Conservation (phyloP, 1,284 basidiomycete genomes). For the Cryptococcus sp. region DNA sequence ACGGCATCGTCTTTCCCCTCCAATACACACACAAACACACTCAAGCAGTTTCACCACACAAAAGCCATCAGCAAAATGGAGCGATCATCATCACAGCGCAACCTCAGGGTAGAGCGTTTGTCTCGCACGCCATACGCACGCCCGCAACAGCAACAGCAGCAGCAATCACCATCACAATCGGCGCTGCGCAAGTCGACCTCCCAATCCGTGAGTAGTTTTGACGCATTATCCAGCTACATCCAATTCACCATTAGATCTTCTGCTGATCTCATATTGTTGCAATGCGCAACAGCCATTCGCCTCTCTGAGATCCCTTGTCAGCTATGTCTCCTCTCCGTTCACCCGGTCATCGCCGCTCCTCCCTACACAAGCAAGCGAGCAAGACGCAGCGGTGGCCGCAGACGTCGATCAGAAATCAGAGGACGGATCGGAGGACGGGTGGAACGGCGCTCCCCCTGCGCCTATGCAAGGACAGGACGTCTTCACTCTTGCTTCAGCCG, state of each 20-base stretch:
- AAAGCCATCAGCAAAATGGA: conserved; percentile 29
- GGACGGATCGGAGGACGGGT: conserved; percentile 47
- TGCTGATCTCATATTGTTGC: background rate
- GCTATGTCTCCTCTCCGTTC: conserved; percentile 35
- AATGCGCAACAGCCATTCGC: conserved; percentile 21
- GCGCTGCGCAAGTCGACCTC: conserved; percentile 18
- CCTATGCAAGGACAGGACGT: conserved; percentile 38
- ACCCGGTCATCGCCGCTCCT: conserved; percentile 18
- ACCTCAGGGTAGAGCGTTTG: conserved; percentile 36
- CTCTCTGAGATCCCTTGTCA: conserved; percentile 24
- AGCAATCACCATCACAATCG: conserved; percentile 10
- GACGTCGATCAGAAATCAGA: conserved; percentile 33
- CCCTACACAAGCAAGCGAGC: conserved; percentile 18
- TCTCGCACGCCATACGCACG: conserved; percentile 33
- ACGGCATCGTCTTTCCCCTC: too few species aligned
- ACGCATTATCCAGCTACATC: background rate
- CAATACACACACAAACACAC: too few species aligned
- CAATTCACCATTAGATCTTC: background rate
- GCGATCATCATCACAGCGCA: conserved; percentile 35
- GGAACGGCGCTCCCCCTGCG: conserved; percentile 37
- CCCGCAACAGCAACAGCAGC: too few species aligned
- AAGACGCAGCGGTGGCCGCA: conserved; percentile 4
- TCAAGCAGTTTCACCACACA: background rate
- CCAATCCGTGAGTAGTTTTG: conserved; percentile 9
- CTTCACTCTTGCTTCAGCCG: conserved; percentile 38